Evolutionary conservation across 306 rosid genomes (phyloP).

Genomic region (Vachellia collinsii): DNA sequence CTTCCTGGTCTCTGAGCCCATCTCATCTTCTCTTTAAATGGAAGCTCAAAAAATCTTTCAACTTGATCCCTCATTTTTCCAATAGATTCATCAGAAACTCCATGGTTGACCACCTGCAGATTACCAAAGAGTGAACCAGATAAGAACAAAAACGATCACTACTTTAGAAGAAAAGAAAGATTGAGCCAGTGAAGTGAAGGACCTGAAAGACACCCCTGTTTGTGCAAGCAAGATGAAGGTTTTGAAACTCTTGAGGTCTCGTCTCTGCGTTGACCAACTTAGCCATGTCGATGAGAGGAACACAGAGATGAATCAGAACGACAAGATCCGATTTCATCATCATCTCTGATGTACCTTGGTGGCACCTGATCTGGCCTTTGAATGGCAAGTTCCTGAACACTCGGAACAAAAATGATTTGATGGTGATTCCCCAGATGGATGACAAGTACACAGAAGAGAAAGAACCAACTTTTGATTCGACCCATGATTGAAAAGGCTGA

Average conservation of each 20-base stretch:
- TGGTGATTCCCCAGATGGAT: background rate
- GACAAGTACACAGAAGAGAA: too few relatives aligned
- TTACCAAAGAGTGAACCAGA: background rate
- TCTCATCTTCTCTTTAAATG: slow-evolving; percentile 41
- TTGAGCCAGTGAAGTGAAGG: background rate
- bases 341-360: slow-evolving; percentile 46
- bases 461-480: too few relatives aligned
- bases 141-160: background rate
- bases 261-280: slow-evolving; percentile 45
- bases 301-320: slow-evolving; percentile 42
- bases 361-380: slow-evolving; percentile 42
- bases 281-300: slow-evolving; percentile 47
- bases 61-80: slow-evolving; percentile 45
- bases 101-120: slow-evolving; percentile 49
- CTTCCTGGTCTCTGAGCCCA: slow-evolving; percentile 55
- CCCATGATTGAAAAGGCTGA: too few relatives aligned
- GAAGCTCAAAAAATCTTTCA: slow-evolving; percentile 49
- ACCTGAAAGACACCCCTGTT: slow-evolving; percentile 59
- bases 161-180: background rate
- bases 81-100: slow-evolving; percentile 31
- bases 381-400: slow-evolving; percentile 51
- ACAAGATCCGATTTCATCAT: slow-evolving; percentile 24
- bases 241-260: slow-evolving; percentile 41
- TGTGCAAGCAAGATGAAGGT: slow-evolving; percentile 52
- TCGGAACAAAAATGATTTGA: slow-evolving; percentile 35